Evolutionary conservation across 169 alveolate genomes (phyloP), one percentile per base, ranked within the genome.

Genomic region (Cryptosporidium ryanae): DNA sequence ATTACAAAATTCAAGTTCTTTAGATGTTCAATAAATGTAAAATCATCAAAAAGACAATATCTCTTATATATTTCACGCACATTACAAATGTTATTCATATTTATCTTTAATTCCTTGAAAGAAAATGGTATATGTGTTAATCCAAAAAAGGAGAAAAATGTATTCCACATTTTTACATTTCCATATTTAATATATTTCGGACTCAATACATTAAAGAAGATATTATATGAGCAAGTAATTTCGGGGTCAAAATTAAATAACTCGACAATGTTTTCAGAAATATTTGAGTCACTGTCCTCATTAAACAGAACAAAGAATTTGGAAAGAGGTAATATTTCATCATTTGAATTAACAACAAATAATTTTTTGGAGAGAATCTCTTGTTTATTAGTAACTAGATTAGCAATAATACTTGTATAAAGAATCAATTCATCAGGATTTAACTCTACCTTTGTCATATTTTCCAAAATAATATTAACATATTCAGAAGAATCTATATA

Each of bases 81-180:
- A 38, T 38, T 38, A 38, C 13, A 38, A 10, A 38, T 38, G 46
- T 38, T 38, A 21, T 76, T 61, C 38, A 27, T 23, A 31, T 6
- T 1, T 7, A 55, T 17, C 15, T 17, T 48, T 0, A 76, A 23
- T 46, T 76, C 29, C 13, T 76, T 61, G 50, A 76, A 59, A 23
- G 25, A 59, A 29, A 76, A 76, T 57, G 87, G 87, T 76, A 76
- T 34, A 2, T 27, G 49, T 21, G 87, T 8, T 17, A 76, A 17
- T 43, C 76, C 87, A 43, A 38, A 76, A 12, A 55, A 23, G 2
- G 57, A 23, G 38, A 76, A 76, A 76, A 57, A 59, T 12, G 55
- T 44, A 25, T 61, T 76, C 87, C 87, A 76, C 34, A 59, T 57
- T 4, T 64, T 10, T 34, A 13, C 38, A 59, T 55, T 61, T 8